Percentiles rank a stretch among this genome's conserved stretches.
These are phyloP conservation scores for Cinchona pubescens DNA, from an alignment of 257 asterid genomes.

Conservation along the genomic window DNA sequence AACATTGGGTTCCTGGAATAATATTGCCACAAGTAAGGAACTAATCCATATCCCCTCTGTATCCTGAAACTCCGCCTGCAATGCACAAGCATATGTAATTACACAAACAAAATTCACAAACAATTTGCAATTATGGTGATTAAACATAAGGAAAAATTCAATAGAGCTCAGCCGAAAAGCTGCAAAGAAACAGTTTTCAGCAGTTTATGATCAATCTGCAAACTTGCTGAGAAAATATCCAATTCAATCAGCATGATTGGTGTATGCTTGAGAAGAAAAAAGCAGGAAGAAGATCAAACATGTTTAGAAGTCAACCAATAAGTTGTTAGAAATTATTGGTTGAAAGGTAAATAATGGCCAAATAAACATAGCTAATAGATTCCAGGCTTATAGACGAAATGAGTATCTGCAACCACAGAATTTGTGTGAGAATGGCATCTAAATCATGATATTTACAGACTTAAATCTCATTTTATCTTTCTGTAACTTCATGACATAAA, in stretches of 20 bases:
- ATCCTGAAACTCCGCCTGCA: slow-evolving; percentile 74
- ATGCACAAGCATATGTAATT: slow-evolving; percentile 14
- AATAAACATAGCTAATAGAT: not conserved
- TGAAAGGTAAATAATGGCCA: not conserved
- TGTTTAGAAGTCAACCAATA: not conserved
- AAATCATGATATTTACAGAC: not conserved
- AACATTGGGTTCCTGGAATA: slow-evolving; percentile 61
- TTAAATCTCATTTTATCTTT: not conserved
- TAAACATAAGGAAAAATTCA: not conserved
- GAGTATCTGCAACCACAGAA: not conserved
- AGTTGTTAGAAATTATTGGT: not conserved
- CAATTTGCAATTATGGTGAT: not conserved
- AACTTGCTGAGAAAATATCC: not conserved
- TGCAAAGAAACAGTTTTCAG: not conserved
- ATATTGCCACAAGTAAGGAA: slow-evolving; percentile 69
- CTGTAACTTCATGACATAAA: not conserved
- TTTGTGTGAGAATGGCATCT: not conserved
- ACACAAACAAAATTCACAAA: slow-evolving; percentile 19
- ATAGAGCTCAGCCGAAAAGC: not conserved
- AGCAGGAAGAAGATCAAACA: not conserved
- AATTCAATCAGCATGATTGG: not conserved
- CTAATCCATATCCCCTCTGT: slow-evolving; percentile 76
- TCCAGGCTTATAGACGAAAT: not conserved
- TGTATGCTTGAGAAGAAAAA: not conserved
- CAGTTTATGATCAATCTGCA: not conserved